phyloP scores from a whole-genome alignment of 768 basidiomycete species.

The Panaeolus cyanescens region DNA sequence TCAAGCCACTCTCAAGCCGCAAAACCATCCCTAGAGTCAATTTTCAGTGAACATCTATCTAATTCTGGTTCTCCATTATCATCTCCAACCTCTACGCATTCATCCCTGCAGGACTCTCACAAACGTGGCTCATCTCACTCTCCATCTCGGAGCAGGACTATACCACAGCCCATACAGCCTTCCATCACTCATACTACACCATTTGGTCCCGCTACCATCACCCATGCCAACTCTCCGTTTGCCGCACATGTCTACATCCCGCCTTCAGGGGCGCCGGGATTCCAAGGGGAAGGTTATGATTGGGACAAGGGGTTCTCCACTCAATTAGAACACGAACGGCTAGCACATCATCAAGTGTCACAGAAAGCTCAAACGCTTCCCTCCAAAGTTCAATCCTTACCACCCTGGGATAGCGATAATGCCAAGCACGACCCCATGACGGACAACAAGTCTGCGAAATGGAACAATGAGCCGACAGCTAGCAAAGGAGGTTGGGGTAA shows the following conservation, averaged over 20 bases:
- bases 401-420: not conserved
- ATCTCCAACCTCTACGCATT: not conserved
- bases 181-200: constrained; percentile 34
- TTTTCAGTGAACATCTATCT: constrained; percentile 11
- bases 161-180: constrained; percentile 8
- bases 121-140: not conserved
- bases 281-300: constrained; percentile 58
- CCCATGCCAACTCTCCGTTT: constrained; percentile 37
- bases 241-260: constrained; percentile 43
- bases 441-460: not conserved
- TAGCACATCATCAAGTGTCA: constrained; percentile 8
- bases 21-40: constrained; percentile 4
- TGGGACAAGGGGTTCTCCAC: constrained; percentile 73
- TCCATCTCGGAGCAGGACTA: not conserved
- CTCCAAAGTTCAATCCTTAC: not conserved
- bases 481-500: constrained; percentile 5
- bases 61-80: constrained; percentile 9
- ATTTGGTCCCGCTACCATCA: constrained; percentile 11
- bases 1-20: constrained; percentile 3
- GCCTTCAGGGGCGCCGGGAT: constrained; percentile 76
- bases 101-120: not conserved
- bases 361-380: not conserved
- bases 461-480: not conserved
- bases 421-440: not conserved
- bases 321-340: constrained; percentile 43